Evolutionary conservation across 2,329 filamentous ascomycete species (phyloP).

Genomic region (Aspergillus pseudoviridinutans): DNA sequence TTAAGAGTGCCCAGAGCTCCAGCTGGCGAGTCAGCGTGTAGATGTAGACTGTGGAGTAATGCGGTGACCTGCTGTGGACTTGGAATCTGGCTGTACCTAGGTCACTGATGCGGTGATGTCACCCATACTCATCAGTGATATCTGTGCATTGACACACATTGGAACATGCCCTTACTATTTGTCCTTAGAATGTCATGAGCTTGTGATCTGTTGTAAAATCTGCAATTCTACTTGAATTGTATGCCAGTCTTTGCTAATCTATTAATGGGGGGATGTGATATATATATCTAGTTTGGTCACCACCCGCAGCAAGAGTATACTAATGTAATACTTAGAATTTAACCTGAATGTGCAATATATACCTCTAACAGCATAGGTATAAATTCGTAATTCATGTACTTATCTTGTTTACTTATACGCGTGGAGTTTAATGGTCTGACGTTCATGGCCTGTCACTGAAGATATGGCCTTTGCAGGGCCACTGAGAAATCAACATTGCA

Average conservation of each 20-base stretch:
- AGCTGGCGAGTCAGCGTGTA: background rate
- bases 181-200: background rate
- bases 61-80: background rate
- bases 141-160: background rate
- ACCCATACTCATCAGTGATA: background rate
- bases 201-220: background rate
- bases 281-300: no score
- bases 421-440: background rate
- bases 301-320: background rate
- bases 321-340: background rate
- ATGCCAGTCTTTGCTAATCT: no score
- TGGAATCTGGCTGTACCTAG: background rate
- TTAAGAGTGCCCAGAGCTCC: background rate
- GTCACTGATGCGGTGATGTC: background rate
- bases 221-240: background rate
- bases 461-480: background rate
- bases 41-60: background rate
- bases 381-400: background rate
- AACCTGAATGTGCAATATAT: background rate
- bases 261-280: no score
- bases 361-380: background rate
- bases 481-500: background rate
- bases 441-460: background rate
- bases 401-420: background rate
- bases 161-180: background rate